phyloP scores from a whole-genome alignment of 202 grass and related monocot genomes.

The Panicum virgatum region DNA sequence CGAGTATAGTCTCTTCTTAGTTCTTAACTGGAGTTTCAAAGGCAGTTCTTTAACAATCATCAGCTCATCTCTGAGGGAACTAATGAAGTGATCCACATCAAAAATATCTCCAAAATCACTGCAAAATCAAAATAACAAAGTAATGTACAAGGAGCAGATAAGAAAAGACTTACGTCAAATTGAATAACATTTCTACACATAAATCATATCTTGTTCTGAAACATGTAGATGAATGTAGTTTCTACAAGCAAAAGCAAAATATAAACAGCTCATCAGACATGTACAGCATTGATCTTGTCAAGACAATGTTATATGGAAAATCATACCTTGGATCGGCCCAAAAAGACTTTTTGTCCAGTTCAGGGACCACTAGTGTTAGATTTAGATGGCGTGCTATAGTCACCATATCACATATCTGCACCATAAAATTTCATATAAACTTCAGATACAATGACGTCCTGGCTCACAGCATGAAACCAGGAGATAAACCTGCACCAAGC shows the following conservation, averaged over 20 bases:
- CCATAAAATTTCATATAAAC: constrained; percentile 15
- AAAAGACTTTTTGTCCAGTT: constrained; percentile 97
- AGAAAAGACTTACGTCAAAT: neutral
- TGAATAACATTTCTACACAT: neutral
- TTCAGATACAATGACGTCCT: neutral
- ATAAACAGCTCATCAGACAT: neutral
- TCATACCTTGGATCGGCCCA: constrained; percentile 90
- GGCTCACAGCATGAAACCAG: neutral
- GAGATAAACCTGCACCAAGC: neutral
- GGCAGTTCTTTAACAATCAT: constrained; percentile 84
- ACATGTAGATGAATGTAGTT: neutral
- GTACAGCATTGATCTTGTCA: neutral
- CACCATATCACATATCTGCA: constrained; percentile 99
- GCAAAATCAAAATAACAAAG: constrained; percentile 20
- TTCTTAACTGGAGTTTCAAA: constrained; percentile 59
- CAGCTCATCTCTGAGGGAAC: constrained; percentile 94
- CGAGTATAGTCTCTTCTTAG: constrained; percentile 53
- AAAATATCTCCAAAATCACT: constrained; percentile 99
- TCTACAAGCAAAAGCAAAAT: constrained; percentile 1
- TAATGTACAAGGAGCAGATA: neutral
- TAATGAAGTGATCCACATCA: constrained; percentile 82
- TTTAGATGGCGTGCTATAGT: constrained; percentile 85
- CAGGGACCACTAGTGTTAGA: constrained; percentile 81
- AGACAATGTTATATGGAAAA: constrained; percentile 7
- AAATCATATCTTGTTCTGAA: constrained; percentile 18